Base-by-base conservation (phyloP, 1,284 basidiomycete species). In the Apiotrichum akiyoshidainum region DNA sequence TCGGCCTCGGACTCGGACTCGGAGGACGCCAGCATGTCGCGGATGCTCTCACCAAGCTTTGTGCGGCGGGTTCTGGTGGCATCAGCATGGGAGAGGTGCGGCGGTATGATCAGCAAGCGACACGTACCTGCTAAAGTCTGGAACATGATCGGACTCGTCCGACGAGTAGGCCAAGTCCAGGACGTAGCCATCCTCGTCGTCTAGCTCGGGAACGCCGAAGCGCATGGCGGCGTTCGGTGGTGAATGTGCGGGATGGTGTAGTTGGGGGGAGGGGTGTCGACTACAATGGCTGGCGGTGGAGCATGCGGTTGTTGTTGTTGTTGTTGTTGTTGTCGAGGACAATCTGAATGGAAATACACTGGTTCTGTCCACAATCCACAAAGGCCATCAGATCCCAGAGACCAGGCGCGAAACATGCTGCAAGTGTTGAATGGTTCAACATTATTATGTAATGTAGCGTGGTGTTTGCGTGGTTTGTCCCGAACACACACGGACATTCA, bases 131-230 rank as follows among this genome's bases (percentile, higher is more conserved):
- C 42, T 51, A 17, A 61, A 49, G 22, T 59, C 52, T 1, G 56
- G 59, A 1, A 56, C 47, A 37, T 57, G 56, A 31, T 53, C 53
- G 12, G 54, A 51, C 52, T 60, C 49, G 39, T 65, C 58, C 19
- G 39, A 49, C 2, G 61, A 63, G 17, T 57, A 40, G 31, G 48
- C 55, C 12, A 61, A 31, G 42, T 63, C 60, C 4, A 60, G 53
- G 2, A 56, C 56, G 2, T 60, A 57, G 10, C 54, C 52, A 35
- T 68, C 65, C 35, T 64, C 63, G 16, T 59, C 60, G 41, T 68
- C 68, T 5, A 61, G 59, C 21, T 70, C 69, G 31, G 65, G 63
- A 11, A 68, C 47, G 9, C 51, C 70, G 55, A 72, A 72, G 9
- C 63, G 64, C 70, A 71, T 71, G 46, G 45, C 55, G 45, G 22